Evolutionary conservation across 2,329 filamentous ascomycete genomes (phyloP), one percentile per base, ranked within the genome.

Genomic region (Tothia fuscella): DNA sequence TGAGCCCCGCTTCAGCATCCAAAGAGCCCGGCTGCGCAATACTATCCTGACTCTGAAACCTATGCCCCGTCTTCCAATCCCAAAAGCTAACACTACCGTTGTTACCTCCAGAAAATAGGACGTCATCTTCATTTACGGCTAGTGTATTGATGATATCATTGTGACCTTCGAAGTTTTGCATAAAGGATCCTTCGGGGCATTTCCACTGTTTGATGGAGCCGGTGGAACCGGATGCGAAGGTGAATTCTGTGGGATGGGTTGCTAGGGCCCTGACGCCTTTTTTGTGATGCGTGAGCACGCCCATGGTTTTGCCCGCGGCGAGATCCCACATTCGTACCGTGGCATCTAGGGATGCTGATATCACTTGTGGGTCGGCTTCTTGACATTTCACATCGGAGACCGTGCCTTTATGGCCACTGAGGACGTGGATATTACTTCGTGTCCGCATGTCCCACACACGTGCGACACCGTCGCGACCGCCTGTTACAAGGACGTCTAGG

Each of bases 171-270:
- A 96, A 96, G 58, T 96, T 96, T 61, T 95, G 88, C 91, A 98
- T 98, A 58, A 98, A 96, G 13, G 86, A 86, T 28, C 89, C 93
- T 58, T 95, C 87, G 2, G 93, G 93, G 51, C 88, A 96, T 61
- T 96, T 95, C 89, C 91, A 98, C 65, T 98, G 91, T 69, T 98
- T 98, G 65, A 98, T 95, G 57, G 83, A 88, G 19, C 83, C 82
- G 0, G 89, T 88, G 54, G 86, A 93, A 32, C 82, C 91, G 46
- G 78, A 88, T 4, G 91, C 91, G 58, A 98, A 98, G 0, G 93
- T 98, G 57, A 94, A 98, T 61, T 98, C 91, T 46, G 76, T 78
- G 0, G 93, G 91, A 57, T 98, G 91, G 3, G 81, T 72, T 9
- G 85, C 76, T 10, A 98, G 71, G 3, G 82, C 79, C 38, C 91